Evolutionary conservation across 306 rosid species (phyloP).

Genomic region (Mimosa bimucronata): DNA sequence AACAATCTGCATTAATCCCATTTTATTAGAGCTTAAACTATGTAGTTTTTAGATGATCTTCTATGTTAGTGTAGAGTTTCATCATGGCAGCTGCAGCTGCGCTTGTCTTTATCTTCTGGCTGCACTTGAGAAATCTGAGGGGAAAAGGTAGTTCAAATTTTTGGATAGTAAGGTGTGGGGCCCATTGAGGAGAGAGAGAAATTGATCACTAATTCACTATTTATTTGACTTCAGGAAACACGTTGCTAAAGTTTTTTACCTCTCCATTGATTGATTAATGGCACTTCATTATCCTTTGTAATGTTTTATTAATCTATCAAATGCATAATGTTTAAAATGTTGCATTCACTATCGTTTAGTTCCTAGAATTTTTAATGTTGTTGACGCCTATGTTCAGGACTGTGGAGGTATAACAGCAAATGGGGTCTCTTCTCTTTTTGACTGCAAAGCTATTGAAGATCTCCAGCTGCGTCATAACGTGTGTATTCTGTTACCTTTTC

Average conservation of each 20-base stretch:
- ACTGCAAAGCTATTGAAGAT: slow-evolving; percentile 85
- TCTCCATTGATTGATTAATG: slow-evolving; percentile 19
- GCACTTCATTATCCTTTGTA: slow-evolving; percentile 1
- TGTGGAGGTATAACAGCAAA: slow-evolving; percentile 74
- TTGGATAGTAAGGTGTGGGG: background rate
- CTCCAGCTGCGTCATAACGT: slow-evolving; percentile 81
- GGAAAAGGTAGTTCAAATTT: slow-evolving; percentile 1
- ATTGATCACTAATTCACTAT: background rate
- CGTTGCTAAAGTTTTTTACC: background rate
- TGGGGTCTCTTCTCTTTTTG: slow-evolving; percentile 69
- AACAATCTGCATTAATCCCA: background rate
- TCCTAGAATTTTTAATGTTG: slow-evolving; percentile 23
- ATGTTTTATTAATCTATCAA: slow-evolving; percentile 10
- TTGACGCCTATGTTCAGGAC: slow-evolving; percentile 54
- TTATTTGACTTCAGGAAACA: background rate
- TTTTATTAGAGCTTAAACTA: background rate
- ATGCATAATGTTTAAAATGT: slow-evolving; percentile 8
- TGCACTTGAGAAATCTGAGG: slow-evolving; percentile 3
- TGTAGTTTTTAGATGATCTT: background rate
- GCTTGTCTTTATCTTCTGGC: slow-evolving; percentile 29
- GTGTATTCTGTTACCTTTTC: slow-evolving; percentile 40
- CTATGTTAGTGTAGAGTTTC: slow-evolving; percentile 1
- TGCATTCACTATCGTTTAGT: slow-evolving; percentile 17
- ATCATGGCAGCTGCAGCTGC: background rate
- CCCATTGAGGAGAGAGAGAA: slow-evolving; percentile 1